These are phyloP conservation scores for Ophiosphaerella korrae DNA, from an alignment of 2,329 filamentous ascomycete species.

Conservation along the genomic window DNA sequence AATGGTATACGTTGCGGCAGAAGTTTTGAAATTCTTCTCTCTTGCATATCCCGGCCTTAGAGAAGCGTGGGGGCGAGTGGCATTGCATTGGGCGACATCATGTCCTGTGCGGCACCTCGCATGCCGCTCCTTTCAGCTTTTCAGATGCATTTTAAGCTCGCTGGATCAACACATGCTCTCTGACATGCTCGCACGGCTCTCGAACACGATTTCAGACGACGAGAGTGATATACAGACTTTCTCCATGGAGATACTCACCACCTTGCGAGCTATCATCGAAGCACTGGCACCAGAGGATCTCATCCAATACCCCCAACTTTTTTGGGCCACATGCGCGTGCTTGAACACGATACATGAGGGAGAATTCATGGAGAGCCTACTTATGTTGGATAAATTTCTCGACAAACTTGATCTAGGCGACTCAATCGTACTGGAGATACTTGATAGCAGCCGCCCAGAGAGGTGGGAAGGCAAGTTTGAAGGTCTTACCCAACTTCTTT, in stretches of 20 bases:
- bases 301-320: conserved; percentile 89
- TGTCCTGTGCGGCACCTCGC: conserved; percentile 94
- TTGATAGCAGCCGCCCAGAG: conserved; percentile 78
- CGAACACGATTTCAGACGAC: conserved; percentile 95
- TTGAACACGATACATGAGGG: conserved; percentile 95
- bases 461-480: conserved; percentile 91
- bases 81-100: conserved; percentile 93
- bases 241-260: conserved; percentile 96
- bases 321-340: conserved; percentile 97
- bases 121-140: conserved; percentile 96
- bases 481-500: conserved; percentile 81
- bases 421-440: conserved; percentile 67
- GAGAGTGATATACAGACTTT: conserved; percentile 93
- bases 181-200: conserved; percentile 93
- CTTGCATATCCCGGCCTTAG: conserved; percentile 84
- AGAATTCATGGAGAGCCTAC: conserved; percentile 88
- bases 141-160: conserved; percentile 88
- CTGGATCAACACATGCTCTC: conserved; percentile 93
- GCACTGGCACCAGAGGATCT: conserved; percentile 81
- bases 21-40: conserved; percentile 85
- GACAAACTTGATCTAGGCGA: conserved; percentile 81
- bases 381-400: conserved; percentile 87
- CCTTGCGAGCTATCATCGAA: conserved; percentile 86
- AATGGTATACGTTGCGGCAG: conserved; percentile 82
- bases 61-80: conserved; percentile 88